These are phyloP conservation scores for Cantharellus cinnabarinus DNA, from an alignment of 768 basidiomycete genomes.

Conservation along the genomic window DNA sequence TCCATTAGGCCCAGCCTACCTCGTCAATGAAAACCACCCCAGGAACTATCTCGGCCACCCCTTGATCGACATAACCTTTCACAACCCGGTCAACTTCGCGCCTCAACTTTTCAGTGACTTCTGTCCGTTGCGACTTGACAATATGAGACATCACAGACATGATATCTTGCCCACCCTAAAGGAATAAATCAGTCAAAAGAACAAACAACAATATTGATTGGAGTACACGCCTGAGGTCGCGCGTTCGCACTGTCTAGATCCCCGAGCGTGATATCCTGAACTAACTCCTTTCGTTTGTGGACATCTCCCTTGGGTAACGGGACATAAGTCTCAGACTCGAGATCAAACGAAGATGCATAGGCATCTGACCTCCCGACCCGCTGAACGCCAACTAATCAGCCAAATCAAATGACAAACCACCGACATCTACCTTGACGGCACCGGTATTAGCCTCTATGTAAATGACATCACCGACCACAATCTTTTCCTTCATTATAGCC, in stretches of 20 bases:
- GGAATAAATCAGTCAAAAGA: neutral
- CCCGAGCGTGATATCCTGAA: conserved; percentile 86
- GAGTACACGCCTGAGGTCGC: conserved; percentile 43
- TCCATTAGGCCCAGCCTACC: conserved; percentile 26
- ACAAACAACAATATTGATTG: neutral
- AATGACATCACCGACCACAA: conserved; percentile 89
- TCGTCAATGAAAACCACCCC: conserved; percentile 98
- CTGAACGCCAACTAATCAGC: conserved; percentile 20
- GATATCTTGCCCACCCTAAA: conserved; percentile 76
- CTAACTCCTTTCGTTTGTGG: conserved; percentile 86
- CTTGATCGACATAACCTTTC: conserved; percentile 92
- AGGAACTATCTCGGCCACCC: conserved; percentile 92
- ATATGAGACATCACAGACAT: conserved; percentile 90
- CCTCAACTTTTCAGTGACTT: conserved; percentile 90
- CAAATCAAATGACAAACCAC: neutral
- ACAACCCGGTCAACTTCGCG: conserved; percentile 96
- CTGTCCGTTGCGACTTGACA: conserved; percentile 82
- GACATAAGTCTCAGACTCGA: conserved; percentile 96
- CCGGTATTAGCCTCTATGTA: conserved; percentile 89
- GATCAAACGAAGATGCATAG: conserved; percentile 91
- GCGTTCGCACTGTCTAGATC: conserved; percentile 95
- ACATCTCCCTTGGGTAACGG: conserved; percentile 94
- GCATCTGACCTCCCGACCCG: conserved; percentile 93
- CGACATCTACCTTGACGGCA: conserved; percentile 58
- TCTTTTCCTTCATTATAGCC: conserved; percentile 90